A percentile compares a stretch with the other conserved stretches of the same genome.
Conservation (phyloP, 352 stramenopile genomes). For the Pythium angustatum region DNA sequence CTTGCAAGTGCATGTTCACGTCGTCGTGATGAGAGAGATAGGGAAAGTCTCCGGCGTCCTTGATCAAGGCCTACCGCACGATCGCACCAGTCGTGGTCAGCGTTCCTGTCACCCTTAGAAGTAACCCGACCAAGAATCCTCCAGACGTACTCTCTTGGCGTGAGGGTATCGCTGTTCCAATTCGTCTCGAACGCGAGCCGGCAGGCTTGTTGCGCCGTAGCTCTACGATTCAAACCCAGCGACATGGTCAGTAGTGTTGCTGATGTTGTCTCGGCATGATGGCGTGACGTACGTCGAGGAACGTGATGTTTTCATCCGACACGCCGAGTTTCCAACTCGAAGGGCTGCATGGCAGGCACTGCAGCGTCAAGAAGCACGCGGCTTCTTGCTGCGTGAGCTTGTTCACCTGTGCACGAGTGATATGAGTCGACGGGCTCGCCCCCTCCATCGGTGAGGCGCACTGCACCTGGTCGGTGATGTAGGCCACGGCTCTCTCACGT, state of each 20-base stretch:
- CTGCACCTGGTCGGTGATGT: constrained; percentile 67
- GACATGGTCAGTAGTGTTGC: background rate
- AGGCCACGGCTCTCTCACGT: constrained; percentile 49
- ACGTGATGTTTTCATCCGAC: constrained; percentile 51
- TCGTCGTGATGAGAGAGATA: constrained; percentile 77
- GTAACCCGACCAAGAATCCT: background rate
- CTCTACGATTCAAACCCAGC: constrained; percentile 34
- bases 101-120: background rate
- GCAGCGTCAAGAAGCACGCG: constrained; percentile 63
- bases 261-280: background rate
- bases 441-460: background rate
- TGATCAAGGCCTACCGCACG: constrained; percentile 56
- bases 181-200: constrained; percentile 39
- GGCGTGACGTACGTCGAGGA: constrained; percentile 62
- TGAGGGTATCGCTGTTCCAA: constrained; percentile 45
- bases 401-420: constrained; percentile 23
- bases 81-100: background rate
- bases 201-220: constrained; percentile 58
- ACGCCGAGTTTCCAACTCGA: constrained; percentile 51
- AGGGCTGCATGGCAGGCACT: constrained; percentile 48
- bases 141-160: constrained; percentile 49
- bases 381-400: constrained; percentile 65
- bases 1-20: constrained; percentile 75
- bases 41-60: constrained; percentile 62
- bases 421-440: background rate